Conservation (phyloP, 306 rosid species). For the Gastrolobium villosum region DNA sequence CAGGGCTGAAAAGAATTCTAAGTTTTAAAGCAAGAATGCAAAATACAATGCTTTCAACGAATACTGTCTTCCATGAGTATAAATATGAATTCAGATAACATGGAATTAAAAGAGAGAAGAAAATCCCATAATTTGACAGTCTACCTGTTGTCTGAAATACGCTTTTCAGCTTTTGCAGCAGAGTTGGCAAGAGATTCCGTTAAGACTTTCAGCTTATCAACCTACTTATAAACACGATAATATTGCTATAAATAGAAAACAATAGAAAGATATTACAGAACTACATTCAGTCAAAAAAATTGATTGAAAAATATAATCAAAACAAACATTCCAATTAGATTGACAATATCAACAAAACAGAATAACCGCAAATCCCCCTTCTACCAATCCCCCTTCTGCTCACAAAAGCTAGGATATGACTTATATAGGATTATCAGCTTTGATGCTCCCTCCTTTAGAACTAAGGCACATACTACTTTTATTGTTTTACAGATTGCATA, state of each 20-base stretch:
- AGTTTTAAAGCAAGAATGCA: slow-evolving; percentile 36
- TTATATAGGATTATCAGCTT: background rate
- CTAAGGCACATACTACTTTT: background rate
- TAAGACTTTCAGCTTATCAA: slow-evolving; percentile 94
- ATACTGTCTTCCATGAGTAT: background rate
- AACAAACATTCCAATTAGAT: slow-evolving; percentile 26
- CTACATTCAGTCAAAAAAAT: background rate
- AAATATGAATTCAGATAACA: slow-evolving; percentile 16
- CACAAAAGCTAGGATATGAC: slow-evolving; percentile 30
- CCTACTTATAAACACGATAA: slow-evolving; percentile 59
- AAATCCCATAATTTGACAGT: slow-evolving; percentile 27
- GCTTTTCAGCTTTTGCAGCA: slow-evolving; percentile 90
- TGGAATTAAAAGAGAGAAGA: background rate
- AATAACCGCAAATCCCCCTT: slow-evolving; percentile 32
- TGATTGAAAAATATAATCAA: background rate
- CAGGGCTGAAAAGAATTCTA: background rate
- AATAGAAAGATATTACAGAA: background rate
- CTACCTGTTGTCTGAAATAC: slow-evolving; percentile 92
- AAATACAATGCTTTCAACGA: slow-evolving; percentile 15
- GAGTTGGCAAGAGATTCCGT: slow-evolving; percentile 95
- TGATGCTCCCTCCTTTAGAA: background rate
- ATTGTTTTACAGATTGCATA: slow-evolving; percentile 14
- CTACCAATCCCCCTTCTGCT: slow-evolving; percentile 22
- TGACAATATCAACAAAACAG: slow-evolving; percentile 34
- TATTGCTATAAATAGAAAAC: slow-evolving; percentile 14